Conservation (phyloP, 2,329 filamentous ascomycete genomes). For the Aspergillus sp. region DNA sequence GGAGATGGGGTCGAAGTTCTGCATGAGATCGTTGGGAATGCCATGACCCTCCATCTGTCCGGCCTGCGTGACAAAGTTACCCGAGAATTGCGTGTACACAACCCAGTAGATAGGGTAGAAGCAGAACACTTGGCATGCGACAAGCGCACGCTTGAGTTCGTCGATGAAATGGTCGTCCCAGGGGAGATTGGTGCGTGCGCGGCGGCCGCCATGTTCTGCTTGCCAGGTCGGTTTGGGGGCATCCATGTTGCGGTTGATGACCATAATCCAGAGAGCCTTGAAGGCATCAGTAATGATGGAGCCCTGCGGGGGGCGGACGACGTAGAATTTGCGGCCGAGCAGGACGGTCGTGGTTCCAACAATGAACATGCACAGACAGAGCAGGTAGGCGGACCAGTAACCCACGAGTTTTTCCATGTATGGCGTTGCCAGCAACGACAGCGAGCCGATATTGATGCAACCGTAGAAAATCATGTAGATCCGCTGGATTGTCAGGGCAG, state of each 20-base stretch:
- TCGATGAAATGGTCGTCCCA: constrained; percentile 68
- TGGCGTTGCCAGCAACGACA: constrained; percentile 60
- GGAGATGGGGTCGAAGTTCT: constrained; percentile 68
- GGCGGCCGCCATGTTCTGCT: constrained; percentile 41
- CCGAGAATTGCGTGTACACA: constrained; percentile 61
- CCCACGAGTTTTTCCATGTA: constrained; percentile 61
- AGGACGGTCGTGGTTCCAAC: constrained; percentile 53
- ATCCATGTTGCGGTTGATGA: constrained; percentile 48
- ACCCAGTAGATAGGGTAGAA: constrained; percentile 67
- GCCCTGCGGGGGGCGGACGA: constrained; percentile 51
- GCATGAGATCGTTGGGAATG: constrained; percentile 69
- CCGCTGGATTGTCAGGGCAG: constrained; percentile 58
- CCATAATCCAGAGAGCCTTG: constrained; percentile 52
- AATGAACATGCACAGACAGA: constrained; percentile 58
- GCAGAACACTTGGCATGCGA: constrained; percentile 64
- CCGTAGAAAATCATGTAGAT: constrained; percentile 71
- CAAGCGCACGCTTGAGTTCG: constrained; percentile 59
- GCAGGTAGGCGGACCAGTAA: constrained; percentile 59
- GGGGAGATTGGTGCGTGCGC: constrained; percentile 30
- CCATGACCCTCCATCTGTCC: constrained; percentile 58
- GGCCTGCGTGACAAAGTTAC: constrained; percentile 61
- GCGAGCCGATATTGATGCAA: constrained; percentile 66
- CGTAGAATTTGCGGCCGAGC: constrained; percentile 38
- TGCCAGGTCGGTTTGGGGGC: constrained; percentile 63
- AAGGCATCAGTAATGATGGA: constrained; percentile 62